A percentile compares a stretch with the other conserved stretches of the same genome.
Evolutionary conservation across 495 filamentous ascomycete species (phyloP).

Genomic region (Podospora australis): DNA sequence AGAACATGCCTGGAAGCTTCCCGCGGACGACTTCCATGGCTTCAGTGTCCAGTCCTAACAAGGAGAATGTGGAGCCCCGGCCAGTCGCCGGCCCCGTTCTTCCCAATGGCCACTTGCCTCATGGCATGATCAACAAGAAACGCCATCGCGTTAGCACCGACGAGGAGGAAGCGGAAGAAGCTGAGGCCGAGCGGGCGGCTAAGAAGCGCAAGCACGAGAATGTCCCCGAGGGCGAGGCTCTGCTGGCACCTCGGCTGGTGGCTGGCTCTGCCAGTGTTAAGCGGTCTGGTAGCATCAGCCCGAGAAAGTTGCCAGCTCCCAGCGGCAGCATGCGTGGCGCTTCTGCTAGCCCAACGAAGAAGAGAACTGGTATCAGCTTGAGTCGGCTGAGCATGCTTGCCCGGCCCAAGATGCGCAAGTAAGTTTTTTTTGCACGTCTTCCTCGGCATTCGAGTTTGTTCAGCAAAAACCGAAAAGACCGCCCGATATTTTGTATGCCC

Average conservation of each 20-base stretch:
- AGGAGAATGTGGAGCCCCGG: constrained; percentile 41
- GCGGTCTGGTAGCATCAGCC: constrained; percentile 8
- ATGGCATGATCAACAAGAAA: constrained; percentile 72
- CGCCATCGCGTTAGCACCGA: constrained; percentile 49
- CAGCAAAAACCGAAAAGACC: background rate
- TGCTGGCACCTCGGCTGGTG: constrained; percentile 35
- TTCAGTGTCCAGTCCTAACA: constrained; percentile 27
- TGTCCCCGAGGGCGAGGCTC: constrained; percentile 42
- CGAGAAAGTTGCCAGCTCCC: constrained; percentile 9
- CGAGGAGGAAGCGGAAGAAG: constrained; percentile 44
- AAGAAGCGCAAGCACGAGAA: constrained; percentile 46
- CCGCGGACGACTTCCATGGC: constrained; percentile 17
- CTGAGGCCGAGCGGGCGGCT: constrained; percentile 30
- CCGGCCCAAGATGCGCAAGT: constrained; percentile 45
- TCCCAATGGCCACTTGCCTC: no score
- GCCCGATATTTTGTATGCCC: background rate
- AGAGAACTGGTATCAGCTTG: constrained; percentile 38
- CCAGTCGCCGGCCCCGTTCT: constrained; percentile 15
- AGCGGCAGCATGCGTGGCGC: constrained; percentile 6
- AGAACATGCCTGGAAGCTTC: constrained; percentile 46
- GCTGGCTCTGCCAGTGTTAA: constrained; percentile 18
- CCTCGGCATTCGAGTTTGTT: background rate
- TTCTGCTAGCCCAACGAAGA: constrained; percentile 41
- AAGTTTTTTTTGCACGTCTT: no score
- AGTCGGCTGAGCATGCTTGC: constrained; percentile 49